Base-by-base conservation (phyloP, 2,329 filamentous ascomycete genomes). In the Xylariaceae sp. region DNA sequence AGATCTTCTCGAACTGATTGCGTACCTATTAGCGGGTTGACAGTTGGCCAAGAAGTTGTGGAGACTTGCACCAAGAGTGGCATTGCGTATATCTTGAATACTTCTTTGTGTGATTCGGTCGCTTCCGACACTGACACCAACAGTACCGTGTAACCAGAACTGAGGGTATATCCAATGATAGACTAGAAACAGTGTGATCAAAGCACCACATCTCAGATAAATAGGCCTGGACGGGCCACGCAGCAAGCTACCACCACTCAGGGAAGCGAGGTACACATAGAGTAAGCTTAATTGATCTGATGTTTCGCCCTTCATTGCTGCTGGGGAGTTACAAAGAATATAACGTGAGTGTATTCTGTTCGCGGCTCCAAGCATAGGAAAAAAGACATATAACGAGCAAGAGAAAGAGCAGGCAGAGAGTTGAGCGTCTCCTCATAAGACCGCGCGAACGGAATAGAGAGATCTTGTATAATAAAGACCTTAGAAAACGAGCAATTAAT, bases 1-100 rank as follows among this genome's bases (percentile, higher is more conserved):
- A 67, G 33, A 72, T 70, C 36, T 69, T 67, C 47, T 70, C 57
- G 45, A 72, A 72, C 44, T 47, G 15, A n/a, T 17, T 18, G 15
- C 2, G n/a, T 44, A 11, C 6, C 7, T 11, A 12, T 42, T 14
- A 42, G 11, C 18, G 6, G 19, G 31, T 44, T 3, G 6, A 7
- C 12, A 33, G 2, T 17, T 9, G 15, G 17, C 14, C 14, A 15
- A 14, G 17, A 12, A n/a, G 19, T 9, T 9, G 4, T 36, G 10
- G 33, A 35, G 39, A 39, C 44, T 9, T 45, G 39, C 33, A 10
- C 44, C 44, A 11, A 45, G 27, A 9, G 44, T 45, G 19, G 7
- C 6, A 39, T 45, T 45, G 14, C 17, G 27, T 22, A 45, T 32
- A 38, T 45, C 44, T 10, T 45, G 33, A 5, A 17, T 39, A 15